Evolutionary conservation across 345 rosid species (phyloP).

Genomic region (Cardamine chenopodiifolia): DNA sequence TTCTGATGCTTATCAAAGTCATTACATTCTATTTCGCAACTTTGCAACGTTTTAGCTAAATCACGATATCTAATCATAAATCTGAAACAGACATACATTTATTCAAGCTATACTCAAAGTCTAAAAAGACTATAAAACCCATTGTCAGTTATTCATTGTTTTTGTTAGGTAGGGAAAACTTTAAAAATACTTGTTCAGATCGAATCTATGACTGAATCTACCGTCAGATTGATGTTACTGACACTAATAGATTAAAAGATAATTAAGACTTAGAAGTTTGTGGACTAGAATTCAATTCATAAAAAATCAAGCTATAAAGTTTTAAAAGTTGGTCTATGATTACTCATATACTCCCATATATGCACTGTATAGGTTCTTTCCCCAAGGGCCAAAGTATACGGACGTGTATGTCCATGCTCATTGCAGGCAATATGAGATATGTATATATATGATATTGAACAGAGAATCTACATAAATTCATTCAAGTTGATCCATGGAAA

Average conservation of each 20-base stretch:
- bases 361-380: conserved; percentile 15
- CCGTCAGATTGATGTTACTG: background rate
- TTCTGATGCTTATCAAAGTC: background rate
- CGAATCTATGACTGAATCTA: background rate
- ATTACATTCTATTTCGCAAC: background rate
- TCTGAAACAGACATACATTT: background rate
- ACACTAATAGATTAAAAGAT: background rate
- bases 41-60: background rate
- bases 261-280: background rate
- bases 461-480: conserved; percentile 36
- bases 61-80: background rate
- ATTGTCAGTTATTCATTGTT: background rate
- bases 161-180: background rate
- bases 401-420: conserved; percentile 5
- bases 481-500: conserved; percentile 10
- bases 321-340: background rate
- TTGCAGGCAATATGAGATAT: conserved; percentile 15
- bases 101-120: background rate
- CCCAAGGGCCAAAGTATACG: background rate
- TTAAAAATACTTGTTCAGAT: background rate
- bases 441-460: conserved; percentile 27
- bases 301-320: background rate
- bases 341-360: conserved; percentile 1
- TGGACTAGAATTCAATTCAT: background rate
- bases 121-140: background rate